Percentiles rank a stretch among this genome's conserved stretches.
Conservation (phyloP, 192 early-diverging fungal species). For the Pilobolus umbonatus region DNA sequence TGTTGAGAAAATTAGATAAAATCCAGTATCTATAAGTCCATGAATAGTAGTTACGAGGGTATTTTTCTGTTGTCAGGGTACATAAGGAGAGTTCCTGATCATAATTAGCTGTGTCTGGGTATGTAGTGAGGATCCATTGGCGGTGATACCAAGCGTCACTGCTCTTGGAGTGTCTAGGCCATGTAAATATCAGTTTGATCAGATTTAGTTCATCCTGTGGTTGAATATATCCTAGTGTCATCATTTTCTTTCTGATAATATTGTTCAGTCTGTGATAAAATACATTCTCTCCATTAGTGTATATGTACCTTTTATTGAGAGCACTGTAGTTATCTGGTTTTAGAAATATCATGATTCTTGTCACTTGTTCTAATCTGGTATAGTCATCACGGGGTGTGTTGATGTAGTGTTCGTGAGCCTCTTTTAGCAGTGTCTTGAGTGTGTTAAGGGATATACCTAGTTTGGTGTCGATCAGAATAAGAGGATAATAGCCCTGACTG, state of each 20-base stretch:
- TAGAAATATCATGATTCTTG: slow-evolving; percentile 38
- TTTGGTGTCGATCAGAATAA: slow-evolving; percentile 16
- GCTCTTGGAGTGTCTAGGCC: slow-evolving; percentile 46
- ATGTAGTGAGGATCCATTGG: slow-evolving; percentile 27
- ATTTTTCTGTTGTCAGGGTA: slow-evolving; percentile 29
- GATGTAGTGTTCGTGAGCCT: not conserved
- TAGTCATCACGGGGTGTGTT: not conserved
- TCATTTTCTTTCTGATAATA: slow-evolving; percentile 38
- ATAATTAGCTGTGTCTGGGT: slow-evolving; percentile 13
- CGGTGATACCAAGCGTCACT: slow-evolving; percentile 48
- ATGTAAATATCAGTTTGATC: slow-evolving; percentile 43
- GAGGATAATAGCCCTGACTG: slow-evolving; percentile 9
- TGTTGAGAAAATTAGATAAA: slow-evolving; percentile 14
- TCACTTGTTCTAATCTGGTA: slow-evolving; percentile 16
- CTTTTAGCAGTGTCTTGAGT: not conserved
- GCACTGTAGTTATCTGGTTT: slow-evolving; percentile 50
- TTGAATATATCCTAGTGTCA: slow-evolving; percentile 24
- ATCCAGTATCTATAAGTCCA: slow-evolving; percentile 51
- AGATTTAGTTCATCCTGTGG: slow-evolving; percentile 34
- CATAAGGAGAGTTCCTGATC: slow-evolving; percentile 38
- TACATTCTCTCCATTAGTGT: no score
- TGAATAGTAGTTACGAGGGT: slow-evolving; percentile 52
- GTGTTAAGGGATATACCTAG: slow-evolving; percentile 10
- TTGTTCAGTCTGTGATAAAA: not conserved
- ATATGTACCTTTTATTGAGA: slow-evolving; percentile 45